Evolutionary conservation across 129 eudicot species (phyloP).

Genomic region (Flaveria robusta): DNA sequence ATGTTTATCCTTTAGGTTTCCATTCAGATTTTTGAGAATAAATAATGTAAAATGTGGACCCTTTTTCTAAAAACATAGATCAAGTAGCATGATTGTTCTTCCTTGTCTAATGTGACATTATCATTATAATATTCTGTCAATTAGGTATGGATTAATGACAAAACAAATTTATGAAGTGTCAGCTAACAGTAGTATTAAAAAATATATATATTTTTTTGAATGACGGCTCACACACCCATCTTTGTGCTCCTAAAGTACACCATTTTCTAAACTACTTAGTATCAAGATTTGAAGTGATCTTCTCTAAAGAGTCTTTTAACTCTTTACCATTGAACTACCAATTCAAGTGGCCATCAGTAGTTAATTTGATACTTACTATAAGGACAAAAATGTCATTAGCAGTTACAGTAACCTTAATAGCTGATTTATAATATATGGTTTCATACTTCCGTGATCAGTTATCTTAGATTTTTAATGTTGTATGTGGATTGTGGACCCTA

Average conservation of each 20-base stretch:
- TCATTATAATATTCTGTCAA: slow-evolving; percentile 17
- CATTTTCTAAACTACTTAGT: too few species aligned
- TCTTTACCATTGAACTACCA: too few species aligned
- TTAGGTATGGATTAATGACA: slow-evolving; percentile 16
- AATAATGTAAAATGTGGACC: slow-evolving; percentile 34
- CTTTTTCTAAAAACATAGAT: slow-evolving; percentile 15
- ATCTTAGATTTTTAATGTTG: slow-evolving; percentile 10
- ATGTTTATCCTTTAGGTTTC: neutral
- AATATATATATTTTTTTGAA: too few species aligned
- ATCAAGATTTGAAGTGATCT: too few species aligned
- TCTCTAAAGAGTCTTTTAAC: too few species aligned
- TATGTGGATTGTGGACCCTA: slow-evolving; percentile 30
- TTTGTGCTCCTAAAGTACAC: too few species aligned
- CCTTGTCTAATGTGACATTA: slow-evolving; percentile 28
- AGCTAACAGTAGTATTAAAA: slow-evolving; percentile 25
- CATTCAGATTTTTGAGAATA: slow-evolving; percentile 28
- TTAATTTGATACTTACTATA: slow-evolving; percentile 11
- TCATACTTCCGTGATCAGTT: slow-evolving; percentile 16
- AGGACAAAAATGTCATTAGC: slow-evolving; percentile 26
- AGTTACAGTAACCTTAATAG: slow-evolving; percentile 9
- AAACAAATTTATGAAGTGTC: slow-evolving; percentile 12
- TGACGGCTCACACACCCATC: too few species aligned
- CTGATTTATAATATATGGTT: slow-evolving; percentile 25
- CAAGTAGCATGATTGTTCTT: slow-evolving; percentile 32
- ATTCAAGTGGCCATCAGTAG: too few species aligned